Base-by-base conservation (phyloP, 164 flowering plant genomes). In the Amborella trichopoda region DNA sequence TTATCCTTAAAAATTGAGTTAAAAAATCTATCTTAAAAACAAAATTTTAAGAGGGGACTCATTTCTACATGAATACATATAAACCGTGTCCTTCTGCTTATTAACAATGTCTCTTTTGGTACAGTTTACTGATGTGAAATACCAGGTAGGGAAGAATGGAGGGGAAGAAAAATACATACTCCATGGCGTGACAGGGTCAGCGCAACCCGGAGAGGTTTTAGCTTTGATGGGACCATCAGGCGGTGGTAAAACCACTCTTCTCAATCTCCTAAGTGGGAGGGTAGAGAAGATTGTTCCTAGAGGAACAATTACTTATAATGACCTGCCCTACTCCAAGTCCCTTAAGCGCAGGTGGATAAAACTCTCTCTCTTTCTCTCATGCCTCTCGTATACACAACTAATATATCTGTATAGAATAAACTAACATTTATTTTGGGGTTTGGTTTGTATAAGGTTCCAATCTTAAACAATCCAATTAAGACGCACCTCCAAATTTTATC, bases 121-220 rank as follows among this genome's bases (percentile, higher is more conserved):
- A 44, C 56, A 58, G 65, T 61, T 60, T 28, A 19, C 57, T 20
- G 73, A 65, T 44, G 55, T 64, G 0, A 54, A 25, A 47, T 68
- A 64, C 64, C 55, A 68, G 41, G 58, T 59, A 9, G 3, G 22
- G 1, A 19, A 11, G 3, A 59, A 46, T 6, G 60, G 54, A 22
- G 25, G n/a, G 19, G 17, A 13, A 2, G 49, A 46, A 17, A 46
- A 46, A 25, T 28, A 27, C 22, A 28, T 46, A 27, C 20, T 46
- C 19, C 2, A 46, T 27, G 49, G 49, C 23, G 49, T 46, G 49
- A 46, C 49, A 3, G 49, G 49, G 0, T 27, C 49, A 0, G 49
- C 30, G 3, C 49, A 46, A 16, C 49, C 49, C 28, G 49, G 49
- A 28, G 37, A 46, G 23, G 49, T 46, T 27, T 19, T 46, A 25